phyloP scores from a whole-genome alignment of 805 yeast genomes.

The Monosporozyma unispora region DNA sequence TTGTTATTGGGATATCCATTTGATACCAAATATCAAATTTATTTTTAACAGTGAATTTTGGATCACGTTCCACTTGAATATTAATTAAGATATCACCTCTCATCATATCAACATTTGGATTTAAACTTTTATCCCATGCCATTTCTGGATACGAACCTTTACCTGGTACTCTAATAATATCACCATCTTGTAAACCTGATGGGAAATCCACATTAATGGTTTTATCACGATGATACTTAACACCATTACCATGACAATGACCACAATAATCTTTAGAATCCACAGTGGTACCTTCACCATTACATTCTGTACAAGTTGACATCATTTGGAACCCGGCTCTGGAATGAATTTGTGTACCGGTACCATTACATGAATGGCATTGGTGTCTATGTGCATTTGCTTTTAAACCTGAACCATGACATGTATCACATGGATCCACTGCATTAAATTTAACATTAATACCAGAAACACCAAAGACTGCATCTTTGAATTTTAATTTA shows the following conservation, averaged over 20 bases:
- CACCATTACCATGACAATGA: constrained; percentile 87
- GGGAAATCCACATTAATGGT: constrained; percentile 81
- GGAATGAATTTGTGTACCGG: constrained; percentile 81
- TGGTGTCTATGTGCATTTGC: constrained; percentile 59
- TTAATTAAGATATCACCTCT: constrained; percentile 88
- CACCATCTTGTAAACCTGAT: constrained; percentile 79
- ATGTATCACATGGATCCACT: constrained; percentile 65
- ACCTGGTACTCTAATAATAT: constrained; percentile 72
- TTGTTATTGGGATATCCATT: constrained; percentile 77
- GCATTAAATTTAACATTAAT: constrained; percentile 61
- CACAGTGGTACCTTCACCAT: constrained; percentile 78
- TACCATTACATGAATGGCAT: constrained; percentile 83
- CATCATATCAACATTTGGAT: constrained; percentile 44
- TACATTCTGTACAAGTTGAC: constrained; percentile 80
- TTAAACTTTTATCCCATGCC: constrained; percentile 48
- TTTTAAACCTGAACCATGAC: constrained; percentile 83
- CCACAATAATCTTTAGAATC: constrained; percentile 61
- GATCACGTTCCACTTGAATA: constrained; percentile 68
- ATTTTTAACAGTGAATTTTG: constrained; percentile 56
- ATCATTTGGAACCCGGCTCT: constrained; percentile 96
- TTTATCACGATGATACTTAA: constrained; percentile 47
- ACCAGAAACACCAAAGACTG: constrained; percentile 68
- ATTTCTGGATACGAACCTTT: constrained; percentile 86
- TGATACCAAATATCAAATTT: constrained; percentile 52
- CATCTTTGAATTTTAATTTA: constrained; percentile 72